phyloP scores from a whole-genome alignment of 176 grass and related monocot species.

The Bothriochloa decipiens region DNA sequence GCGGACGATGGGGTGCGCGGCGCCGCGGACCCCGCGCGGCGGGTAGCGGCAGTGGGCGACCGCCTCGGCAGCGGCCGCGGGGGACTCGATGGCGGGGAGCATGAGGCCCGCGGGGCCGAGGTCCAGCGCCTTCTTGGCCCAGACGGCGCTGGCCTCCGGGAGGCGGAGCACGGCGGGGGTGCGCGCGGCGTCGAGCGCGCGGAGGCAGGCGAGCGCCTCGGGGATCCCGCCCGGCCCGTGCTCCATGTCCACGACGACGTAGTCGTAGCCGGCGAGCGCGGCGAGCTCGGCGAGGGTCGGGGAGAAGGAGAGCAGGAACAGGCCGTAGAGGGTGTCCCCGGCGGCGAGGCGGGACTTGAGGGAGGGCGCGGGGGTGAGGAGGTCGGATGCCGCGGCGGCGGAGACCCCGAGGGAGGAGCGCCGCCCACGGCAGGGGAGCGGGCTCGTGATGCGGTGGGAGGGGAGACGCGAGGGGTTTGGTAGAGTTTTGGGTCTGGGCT shows the following conservation, averaged over 20 bases:
- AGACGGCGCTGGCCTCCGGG: constrained; percentile 63
- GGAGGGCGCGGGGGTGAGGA: constrained; percentile 26
- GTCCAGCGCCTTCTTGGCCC: constrained; percentile 96
- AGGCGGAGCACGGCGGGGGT: constrained; percentile 78
- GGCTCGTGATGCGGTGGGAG: constrained; percentile 11
- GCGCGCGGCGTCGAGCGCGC: constrained; percentile 74
- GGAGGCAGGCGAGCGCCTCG: constrained; percentile 80
- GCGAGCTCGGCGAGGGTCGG: constrained; percentile 84
- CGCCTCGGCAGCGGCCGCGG: constrained; percentile 55
- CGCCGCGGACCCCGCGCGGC: constrained; percentile 78
- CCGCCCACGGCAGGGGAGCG: constrained; percentile 4
- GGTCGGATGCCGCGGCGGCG: constrained; percentile 42
- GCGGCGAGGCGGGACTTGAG: constrained; percentile 76
- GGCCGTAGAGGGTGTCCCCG: constrained; percentile 76
- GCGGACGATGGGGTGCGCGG: constrained; percentile 85
- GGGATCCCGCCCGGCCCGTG: constrained; percentile 81
- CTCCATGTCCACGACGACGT: constrained; percentile 89
- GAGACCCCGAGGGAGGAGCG: constrained; percentile 21
- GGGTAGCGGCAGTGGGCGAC: constrained; percentile 72
- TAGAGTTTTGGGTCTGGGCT: constrained; percentile 15
- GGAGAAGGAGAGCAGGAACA: constrained; percentile 89
- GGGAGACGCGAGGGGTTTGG: constrained; percentile 25
- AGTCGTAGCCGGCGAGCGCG: constrained; percentile 88
- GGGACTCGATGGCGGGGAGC: constrained; percentile 70
- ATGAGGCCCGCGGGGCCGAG: constrained; percentile 85